Evolutionary conservation across 2,329 filamentous ascomycete genomes (phyloP).

Genomic region (Endoconidiophora polonica): DNA sequence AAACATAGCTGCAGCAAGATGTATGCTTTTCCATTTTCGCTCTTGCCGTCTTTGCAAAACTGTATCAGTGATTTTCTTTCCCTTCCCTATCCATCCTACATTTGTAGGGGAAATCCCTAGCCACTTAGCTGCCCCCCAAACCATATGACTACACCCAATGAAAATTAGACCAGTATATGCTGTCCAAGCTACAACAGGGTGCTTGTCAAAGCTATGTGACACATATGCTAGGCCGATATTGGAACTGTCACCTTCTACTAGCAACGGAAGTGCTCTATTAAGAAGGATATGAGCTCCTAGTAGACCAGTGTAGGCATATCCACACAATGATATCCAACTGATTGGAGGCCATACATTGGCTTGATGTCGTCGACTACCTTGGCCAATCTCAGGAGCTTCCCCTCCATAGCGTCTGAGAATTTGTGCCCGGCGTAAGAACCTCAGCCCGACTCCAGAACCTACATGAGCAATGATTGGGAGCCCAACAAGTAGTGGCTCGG

Average conservation of each 20-base stretch:
- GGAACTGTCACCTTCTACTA: slow-evolving; percentile 69
- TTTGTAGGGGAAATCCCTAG: slow-evolving; percentile 45
- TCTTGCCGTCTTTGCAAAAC: slow-evolving; percentile 35
- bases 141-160: slow-evolving; percentile 57
- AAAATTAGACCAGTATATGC: slow-evolving; percentile 54
- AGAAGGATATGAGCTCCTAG: slow-evolving; percentile 56
- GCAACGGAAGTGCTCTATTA: slow-evolving; percentile 59
- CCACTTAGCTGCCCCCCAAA: slow-evolving; percentile 79
- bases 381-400: slow-evolving; percentile 28
- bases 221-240: slow-evolving; percentile 73
- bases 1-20: slow-evolving; percentile 41
- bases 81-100: slow-evolving; percentile 29
- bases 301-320: slow-evolving; percentile 51
- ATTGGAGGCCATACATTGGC: slow-evolving; percentile 46
- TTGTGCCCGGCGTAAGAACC: slow-evolving; percentile 56
- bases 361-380: slow-evolving; percentile 14
- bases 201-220: slow-evolving; percentile 64
- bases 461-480: slow-evolving; percentile 63
- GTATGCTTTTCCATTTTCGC: slow-evolving; percentile 54
- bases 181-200: slow-evolving; percentile 46
- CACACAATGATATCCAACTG: slow-evolving; percentile 52
- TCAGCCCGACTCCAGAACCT: slow-evolving; percentile 57
- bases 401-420: slow-evolving; percentile 62
- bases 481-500: slow-evolving; percentile 65
- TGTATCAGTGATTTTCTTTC: slow-evolving; percentile 30